These are phyloP conservation scores for Solanum microdontum DNA, from an alignment of 257 asterid genomes.

Conservation along the genomic window DNA sequence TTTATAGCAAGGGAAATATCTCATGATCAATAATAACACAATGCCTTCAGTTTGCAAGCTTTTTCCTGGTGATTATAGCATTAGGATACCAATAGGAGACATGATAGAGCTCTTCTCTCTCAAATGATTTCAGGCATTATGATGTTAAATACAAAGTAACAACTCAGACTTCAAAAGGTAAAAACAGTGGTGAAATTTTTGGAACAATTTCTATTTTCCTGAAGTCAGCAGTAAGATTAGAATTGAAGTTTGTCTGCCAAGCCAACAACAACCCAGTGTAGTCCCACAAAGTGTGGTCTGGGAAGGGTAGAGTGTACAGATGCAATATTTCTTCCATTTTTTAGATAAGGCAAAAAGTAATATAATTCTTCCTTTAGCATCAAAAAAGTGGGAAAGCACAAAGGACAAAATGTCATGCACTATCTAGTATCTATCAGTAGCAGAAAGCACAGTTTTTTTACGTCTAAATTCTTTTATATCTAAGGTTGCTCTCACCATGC, in stretches of 20 bases:
- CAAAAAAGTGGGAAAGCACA: background rate
- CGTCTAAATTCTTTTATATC: background rate
- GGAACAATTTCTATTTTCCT: background rate
- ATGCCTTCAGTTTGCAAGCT: background rate
- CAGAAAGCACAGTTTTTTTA: conserved; percentile 3
- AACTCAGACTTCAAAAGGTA: background rate
- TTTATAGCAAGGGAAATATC: background rate
- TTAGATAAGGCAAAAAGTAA: background rate
- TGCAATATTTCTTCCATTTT: background rate
- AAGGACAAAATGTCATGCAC: background rate
- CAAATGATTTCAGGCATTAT: background rate
- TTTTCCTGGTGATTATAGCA: background rate
- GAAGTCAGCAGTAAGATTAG: background rate
- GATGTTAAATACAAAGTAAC: background rate
- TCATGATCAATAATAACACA: background rate
- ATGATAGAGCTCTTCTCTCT: background rate
- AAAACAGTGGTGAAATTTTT: background rate
- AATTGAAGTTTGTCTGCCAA: background rate
- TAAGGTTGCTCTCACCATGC: conserved; percentile 1
- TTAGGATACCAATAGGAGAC: background rate
- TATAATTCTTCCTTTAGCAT: background rate
- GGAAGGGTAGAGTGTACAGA: background rate
- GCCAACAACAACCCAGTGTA: background rate
- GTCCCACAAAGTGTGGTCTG: background rate
- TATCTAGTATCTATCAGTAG: background rate